Evolutionary conservation across 306 rosid genomes (phyloP).

Genomic region (Medicago ruthenica): DNA sequence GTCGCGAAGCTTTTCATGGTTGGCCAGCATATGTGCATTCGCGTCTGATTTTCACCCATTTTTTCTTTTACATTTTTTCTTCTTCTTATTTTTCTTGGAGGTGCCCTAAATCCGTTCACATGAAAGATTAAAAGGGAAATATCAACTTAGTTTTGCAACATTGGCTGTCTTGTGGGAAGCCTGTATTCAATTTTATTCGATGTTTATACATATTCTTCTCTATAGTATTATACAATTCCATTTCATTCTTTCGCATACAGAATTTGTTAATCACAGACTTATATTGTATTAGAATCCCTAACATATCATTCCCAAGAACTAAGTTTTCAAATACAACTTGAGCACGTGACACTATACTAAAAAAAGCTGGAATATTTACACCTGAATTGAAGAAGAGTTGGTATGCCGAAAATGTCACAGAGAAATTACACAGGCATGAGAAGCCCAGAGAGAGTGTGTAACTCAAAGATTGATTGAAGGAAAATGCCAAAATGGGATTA

Average conservation of each 20-base stretch:
- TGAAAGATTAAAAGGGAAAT: slow-evolving; percentile 51
- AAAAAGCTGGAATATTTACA: neutral
- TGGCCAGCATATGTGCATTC: slow-evolving; percentile 53
- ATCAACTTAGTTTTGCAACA: slow-evolving; percentile 43
- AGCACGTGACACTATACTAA: neutral
- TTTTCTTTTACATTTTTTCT: slow-evolving; percentile 36
- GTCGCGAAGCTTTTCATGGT: slow-evolving; percentile 34
- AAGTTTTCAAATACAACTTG: neutral
- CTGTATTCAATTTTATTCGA: slow-evolving; percentile 53
- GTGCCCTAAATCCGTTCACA: slow-evolving; percentile 44
- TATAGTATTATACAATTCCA: slow-evolving; percentile 54
- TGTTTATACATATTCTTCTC: slow-evolving; percentile 59
- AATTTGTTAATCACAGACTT: neutral
- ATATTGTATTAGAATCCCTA: neutral
- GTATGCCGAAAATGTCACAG: neutral
- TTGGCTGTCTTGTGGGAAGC: slow-evolving; percentile 53
- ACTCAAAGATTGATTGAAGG: neutral
- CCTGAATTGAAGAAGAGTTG: neutral
- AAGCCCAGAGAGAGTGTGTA: neutral
- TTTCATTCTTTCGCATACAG: slow-evolving; percentile 23
- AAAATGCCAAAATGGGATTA: neutral
- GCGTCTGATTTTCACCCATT: slow-evolving; percentile 50
- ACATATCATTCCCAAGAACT: neutral
- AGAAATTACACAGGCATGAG: neutral
- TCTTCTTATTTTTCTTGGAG: slow-evolving; percentile 40